Conservation (phyloP, 1,284 basidiomycete species). For the Microbotryomycetes sp. region DNA sequence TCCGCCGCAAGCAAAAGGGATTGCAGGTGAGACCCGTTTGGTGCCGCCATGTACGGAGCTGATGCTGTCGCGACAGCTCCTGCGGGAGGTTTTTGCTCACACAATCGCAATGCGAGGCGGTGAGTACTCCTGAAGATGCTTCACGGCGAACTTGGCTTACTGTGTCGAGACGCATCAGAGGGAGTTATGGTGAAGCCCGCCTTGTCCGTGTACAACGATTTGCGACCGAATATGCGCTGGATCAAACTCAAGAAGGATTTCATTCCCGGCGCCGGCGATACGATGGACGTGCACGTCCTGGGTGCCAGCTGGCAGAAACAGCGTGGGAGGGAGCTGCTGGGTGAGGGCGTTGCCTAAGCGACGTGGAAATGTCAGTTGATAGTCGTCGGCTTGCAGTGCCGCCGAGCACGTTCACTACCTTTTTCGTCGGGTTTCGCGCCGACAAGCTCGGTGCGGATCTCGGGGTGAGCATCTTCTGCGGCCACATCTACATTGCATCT, state of each 20-base stretch:
- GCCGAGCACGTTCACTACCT: constrained; percentile 64
- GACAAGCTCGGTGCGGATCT: constrained; percentile 33
- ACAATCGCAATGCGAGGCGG: constrained; percentile 21
- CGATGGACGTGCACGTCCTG: constrained; percentile 64
- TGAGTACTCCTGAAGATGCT: background rate
- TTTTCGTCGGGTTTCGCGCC: constrained; percentile 56
- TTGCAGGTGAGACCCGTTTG: constrained; percentile 46
- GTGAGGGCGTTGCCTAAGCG: constrained; percentile 45
- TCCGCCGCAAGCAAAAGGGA: constrained; percentile 49
- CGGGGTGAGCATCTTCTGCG: constrained; percentile 12
- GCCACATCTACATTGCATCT: background rate
- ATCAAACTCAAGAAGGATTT: constrained; percentile 73
- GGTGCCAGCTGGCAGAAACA: constrained; percentile 71
- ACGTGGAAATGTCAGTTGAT: too few species aligned
- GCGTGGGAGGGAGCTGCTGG: constrained; percentile 63
- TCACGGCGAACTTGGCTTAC: background rate
- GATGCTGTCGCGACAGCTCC: constrained; percentile 2
- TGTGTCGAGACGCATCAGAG: constrained; percentile 37
- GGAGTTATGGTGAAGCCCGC: constrained; percentile 70
- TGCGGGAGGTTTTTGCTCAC: constrained; percentile 20
- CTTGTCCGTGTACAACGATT: constrained; percentile 58
- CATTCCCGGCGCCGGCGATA: constrained; percentile 73
- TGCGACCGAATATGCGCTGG: constrained; percentile 52
- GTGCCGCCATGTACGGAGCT: constrained; percentile 42
- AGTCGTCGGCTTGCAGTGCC: constrained; percentile 49